Percentiles rank a stretch among this genome's conserved stretches.
Evolutionary conservation across 106 monocot genomes (phyloP).

Genomic region (Dactylorhiza incarnata): DNA sequence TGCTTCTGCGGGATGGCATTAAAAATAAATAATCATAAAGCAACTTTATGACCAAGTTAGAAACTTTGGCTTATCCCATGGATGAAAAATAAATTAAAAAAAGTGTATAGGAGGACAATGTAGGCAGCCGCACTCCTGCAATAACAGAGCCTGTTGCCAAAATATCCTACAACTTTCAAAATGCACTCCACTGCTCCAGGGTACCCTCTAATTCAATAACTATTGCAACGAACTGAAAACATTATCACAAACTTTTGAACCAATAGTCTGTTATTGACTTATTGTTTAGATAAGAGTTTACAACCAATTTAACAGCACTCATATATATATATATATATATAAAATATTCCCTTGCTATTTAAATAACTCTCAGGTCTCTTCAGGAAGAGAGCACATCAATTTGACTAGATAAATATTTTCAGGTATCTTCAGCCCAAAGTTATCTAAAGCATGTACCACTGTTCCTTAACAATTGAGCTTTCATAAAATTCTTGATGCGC

Average conservation of each 20-base stretch:
- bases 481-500: neutral
- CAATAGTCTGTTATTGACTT: neutral
- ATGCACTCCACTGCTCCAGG: too few species aligned
- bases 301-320: neutral
- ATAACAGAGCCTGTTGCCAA: too few species aligned
- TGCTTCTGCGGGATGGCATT: neutral
- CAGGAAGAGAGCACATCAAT: neutral
- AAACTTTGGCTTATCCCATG: neutral
- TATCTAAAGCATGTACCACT: neutral
- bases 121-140: too few species aligned
- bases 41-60: neutral
- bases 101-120: too few species aligned
- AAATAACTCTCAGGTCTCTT: neutral
- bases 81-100: neutral
- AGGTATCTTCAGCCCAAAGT: neutral
- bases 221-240: neutral
- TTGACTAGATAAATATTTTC: neutral
- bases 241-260: neutral
- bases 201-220: too few species aligned
- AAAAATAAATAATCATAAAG: neutral
- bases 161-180: too few species aligned
- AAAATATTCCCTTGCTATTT: neutral
- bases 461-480: neutral
- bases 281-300: neutral
- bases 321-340: too few species aligned